Evolutionary conservation across 169 alveolate genomes (phyloP).

Genomic region (Cryptosporidium sp.): DNA sequence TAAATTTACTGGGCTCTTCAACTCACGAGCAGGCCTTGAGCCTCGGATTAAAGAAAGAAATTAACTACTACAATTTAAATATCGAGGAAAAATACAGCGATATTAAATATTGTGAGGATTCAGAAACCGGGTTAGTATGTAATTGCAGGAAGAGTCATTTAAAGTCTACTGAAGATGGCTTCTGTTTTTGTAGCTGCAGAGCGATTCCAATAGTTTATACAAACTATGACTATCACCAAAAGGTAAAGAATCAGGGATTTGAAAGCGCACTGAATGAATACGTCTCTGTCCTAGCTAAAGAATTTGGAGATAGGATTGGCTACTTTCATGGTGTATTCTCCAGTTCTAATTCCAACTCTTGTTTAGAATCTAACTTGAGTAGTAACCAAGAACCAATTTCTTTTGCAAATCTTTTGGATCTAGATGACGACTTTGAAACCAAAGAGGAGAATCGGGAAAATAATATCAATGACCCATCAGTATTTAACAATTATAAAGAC

Average conservation of each 20-base stretch:
- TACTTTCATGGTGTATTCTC: constrained; percentile 69
- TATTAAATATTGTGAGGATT: constrained; percentile 18
- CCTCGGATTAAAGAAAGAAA: constrained; percentile 41
- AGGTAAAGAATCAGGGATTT: constrained; percentile 77
- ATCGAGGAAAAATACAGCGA: constrained; percentile 75
- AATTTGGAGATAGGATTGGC: constrained; percentile 63
- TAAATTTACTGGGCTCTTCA: constrained; percentile 58
- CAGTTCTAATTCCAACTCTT: not conserved
- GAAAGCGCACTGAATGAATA: constrained; percentile 71
- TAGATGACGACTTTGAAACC: constrained; percentile 21
- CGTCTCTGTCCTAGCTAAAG: constrained; percentile 54
- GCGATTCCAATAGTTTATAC: constrained; percentile 51
- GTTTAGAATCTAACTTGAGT: not conserved
- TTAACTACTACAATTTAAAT: constrained; percentile 81
- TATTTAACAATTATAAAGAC: not conserved
- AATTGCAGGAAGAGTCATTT: not conserved
- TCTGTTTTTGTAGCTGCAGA: constrained; percentile 43
- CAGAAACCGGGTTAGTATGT: constrained; percentile 53
- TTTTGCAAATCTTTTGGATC: constrained; percentile 34
- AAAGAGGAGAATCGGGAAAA: not conserved
- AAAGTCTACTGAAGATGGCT: not conserved
- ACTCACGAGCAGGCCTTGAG: constrained; percentile 58
- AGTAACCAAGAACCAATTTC: not conserved
- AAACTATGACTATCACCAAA: constrained; percentile 74
- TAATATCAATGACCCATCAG: not conserved